Evolutionary conservation across 805 yeast species (phyloP).

Genomic region (Yueomyces sp.): DNA sequence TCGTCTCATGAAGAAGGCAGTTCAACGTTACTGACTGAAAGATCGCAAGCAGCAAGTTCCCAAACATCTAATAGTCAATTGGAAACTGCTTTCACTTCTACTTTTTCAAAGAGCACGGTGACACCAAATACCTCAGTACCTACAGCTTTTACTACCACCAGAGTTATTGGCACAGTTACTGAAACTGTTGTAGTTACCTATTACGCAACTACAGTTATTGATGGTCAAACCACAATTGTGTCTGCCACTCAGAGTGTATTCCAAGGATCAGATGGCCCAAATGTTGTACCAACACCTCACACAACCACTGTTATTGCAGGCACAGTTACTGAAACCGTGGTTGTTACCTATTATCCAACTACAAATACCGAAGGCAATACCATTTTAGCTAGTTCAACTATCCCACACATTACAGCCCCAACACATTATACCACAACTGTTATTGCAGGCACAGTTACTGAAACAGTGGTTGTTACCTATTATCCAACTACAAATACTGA

Average conservation of each 20-base stretch:
- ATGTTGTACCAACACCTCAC: not conserved
- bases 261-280: not conserved
- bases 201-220: not conserved
- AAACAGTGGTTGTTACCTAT: not conserved
- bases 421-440: not conserved
- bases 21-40: no score
- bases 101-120: not conserved
- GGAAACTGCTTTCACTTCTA: not conserved
- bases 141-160: not conserved
- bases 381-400: not conserved
- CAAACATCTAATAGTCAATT: no score
- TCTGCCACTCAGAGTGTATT: not conserved
- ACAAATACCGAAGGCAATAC: not conserved
- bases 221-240: not conserved
- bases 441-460: not conserved
- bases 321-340: not conserved
- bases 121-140: not conserved
- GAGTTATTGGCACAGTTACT: not conserved
- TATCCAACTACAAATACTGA: not conserved
- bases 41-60: no score
- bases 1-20: no score
- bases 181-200: not conserved
- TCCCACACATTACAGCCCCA: not conserved
- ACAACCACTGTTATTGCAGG: not conserved
- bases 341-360: not conserved